Conservation (phyloP, 1,284 basidiomycete species). For the Tetrapyrgos nigripes region DNA sequence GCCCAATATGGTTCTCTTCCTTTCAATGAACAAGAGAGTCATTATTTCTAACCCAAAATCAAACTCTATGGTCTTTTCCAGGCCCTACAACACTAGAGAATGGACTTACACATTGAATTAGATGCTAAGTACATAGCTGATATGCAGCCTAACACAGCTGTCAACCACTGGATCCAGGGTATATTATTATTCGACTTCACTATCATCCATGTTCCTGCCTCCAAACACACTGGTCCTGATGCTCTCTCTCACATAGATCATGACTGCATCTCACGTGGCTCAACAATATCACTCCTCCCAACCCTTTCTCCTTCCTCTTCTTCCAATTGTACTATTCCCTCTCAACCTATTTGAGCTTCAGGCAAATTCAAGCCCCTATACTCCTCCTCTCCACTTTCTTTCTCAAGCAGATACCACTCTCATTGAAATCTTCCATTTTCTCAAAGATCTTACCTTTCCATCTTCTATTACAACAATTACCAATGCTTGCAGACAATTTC, state of each 20-base stretch:
- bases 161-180: slow-evolving; percentile 4
- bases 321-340: no score
- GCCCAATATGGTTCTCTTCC: slow-evolving; percentile 42
- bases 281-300: neutral
- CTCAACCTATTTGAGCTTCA: no score
- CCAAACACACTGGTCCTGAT: slow-evolving; percentile 7
- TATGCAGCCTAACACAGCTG: slow-evolving; percentile 1
- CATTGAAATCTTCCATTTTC: no score
- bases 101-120: no score
- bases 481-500: no score
- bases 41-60: slow-evolving; percentile 42
- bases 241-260: slow-evolving; percentile 1
- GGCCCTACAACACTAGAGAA: neutral
- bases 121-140: slow-evolving; percentile 6
- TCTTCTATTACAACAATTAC: no score
- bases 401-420: no score
- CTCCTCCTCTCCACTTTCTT: no score
- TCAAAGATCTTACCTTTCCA: no score
- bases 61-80: slow-evolving; percentile 5
- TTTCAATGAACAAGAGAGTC: slow-evolving; percentile 38
- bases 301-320: no score
- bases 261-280: neutral
- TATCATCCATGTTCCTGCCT: slow-evolving; percentile 1
- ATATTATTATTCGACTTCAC: slow-evolving; percentile 5
- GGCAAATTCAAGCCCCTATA: no score